Conservation (phyloP, 192 early-diverging fungal species). For the Mortierella claussenii region DNA sequence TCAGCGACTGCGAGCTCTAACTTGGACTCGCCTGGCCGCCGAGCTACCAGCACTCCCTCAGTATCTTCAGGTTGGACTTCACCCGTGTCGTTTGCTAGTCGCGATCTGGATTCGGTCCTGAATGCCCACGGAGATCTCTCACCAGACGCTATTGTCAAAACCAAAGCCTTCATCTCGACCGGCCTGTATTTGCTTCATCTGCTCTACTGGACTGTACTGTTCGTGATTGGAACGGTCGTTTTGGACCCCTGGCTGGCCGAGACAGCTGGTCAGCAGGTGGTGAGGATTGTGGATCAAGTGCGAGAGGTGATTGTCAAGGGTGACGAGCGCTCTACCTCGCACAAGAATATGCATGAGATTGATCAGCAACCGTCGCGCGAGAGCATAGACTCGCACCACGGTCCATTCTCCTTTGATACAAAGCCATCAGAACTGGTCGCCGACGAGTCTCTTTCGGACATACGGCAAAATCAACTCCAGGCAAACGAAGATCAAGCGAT, state of each 20-base stretch:
- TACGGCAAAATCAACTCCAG: not conserved
- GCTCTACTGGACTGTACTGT: constrained; percentile 57
- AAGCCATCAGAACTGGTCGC: not conserved
- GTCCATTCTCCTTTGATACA: not conserved
- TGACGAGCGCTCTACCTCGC: not conserved
- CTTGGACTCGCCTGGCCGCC: not conserved
- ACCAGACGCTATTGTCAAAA: constrained; percentile 35
- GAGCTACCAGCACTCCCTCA: not conserved
- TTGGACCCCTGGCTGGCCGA: constrained; percentile 58
- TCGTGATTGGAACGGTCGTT: constrained; percentile 52
- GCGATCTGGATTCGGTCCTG: constrained; percentile 39
- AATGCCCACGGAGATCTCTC: constrained; percentile 15
- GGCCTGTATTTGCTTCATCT: constrained; percentile 53
- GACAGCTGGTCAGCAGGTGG: constrained; percentile 54
- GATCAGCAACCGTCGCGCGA: not conserved
- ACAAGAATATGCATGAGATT: not conserved
- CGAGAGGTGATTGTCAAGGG: constrained; percentile 13
- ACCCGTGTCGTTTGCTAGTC: constrained; percentile 14
- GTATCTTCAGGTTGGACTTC: not conserved
- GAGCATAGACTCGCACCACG: not conserved
- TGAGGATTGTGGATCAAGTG: constrained; percentile 54
- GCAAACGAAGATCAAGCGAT: constrained; percentile 37
- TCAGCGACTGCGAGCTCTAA: constrained; percentile 3
- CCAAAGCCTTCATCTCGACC: constrained; percentile 30
- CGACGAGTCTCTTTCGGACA: not conserved